Base-by-base conservation (phyloP, 2,329 filamentous ascomycete genomes). In the Phaeosphaeriaceae sp. region DNA sequence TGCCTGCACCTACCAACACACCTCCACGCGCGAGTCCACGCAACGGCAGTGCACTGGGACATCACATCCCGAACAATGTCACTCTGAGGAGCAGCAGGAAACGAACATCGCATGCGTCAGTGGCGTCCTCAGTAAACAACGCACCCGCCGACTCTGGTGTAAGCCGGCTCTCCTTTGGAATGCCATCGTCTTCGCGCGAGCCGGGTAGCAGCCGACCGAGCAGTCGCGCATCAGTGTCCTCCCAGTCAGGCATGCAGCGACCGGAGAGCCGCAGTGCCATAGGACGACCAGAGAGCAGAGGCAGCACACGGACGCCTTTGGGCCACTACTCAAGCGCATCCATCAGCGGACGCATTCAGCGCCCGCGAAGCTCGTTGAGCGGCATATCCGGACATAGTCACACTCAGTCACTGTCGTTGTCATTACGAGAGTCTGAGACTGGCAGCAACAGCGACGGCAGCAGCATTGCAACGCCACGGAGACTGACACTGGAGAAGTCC, bases 21-120 rank as follows among this genome's bases (percentile, higher is more conserved):
- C 93, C 94, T 4, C 93, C 94, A 19, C 88, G 90, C 49, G 85
- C 86, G 4, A 97, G 93, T n/a, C 93, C 94, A 22, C 87, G 92
- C 50, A 83, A 80, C 58, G 81, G 80, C 50, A 85, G 82, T 51
- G 78, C 82, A 8, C 66, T 82, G 21, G 78, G 81, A 26, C 78
- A 83, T 67, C 56, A 77, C 64, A 53, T 89, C 50, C 82, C 86
- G 4, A 81, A 81, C 2, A 85, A 82, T 0, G 81, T 89, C 40
- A 88, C 87, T 0, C 77, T 88, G 55, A 88, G 92, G 53, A 89
- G 88, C 70, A 86, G 87, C 65, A 92, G 79, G 62, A 85, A 92
- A 79, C 88, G 91, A 58, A 86, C 86, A 9, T 81, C 84, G 17
- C 89, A 87, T 52, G 81, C 80, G 58, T 83, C 78, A 26, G 35